Base-by-base conservation (phyloP, 2,329 filamentous ascomycete species). In the Talaromyces sp. region DNA sequence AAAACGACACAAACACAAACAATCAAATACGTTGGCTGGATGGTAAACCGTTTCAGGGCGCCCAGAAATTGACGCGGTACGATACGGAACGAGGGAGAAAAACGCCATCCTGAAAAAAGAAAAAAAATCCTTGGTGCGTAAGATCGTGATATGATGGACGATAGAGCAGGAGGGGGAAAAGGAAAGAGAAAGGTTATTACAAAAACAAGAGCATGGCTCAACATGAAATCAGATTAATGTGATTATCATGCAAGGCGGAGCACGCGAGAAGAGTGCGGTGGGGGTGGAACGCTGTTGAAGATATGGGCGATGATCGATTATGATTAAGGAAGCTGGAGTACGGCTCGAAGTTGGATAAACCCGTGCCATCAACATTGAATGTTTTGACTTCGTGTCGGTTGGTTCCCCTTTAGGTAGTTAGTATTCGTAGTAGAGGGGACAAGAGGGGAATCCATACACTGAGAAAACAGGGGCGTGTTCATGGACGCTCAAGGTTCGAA, bases 391-490 rank as follows among this genome's bases (percentile, higher is more conserved):
- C 85, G 72, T 96, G 93, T 56, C 89, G 85, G 61, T 92, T 93
- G 30, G 92, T 95, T 69, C 95, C 95, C 64, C 92, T 96, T 47
- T 68, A 62, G 9, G 50, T 12, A 42, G 55, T 64, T 51, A 64
- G 40, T 55, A 52, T 9, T 1, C 50, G n/a, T 28, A 47, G 57
- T 27, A 27, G 23, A 27, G 40, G 31, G 47, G 27, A 36, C 14
- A 28, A 23, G 27, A 16, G 9, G 34, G 5, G 4, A 36, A 36
- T 14, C 5, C 89, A 83, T 88, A 93, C 89, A 93, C 87, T 68
- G 92, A 92, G 80, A 99, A 97, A 12, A 99, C 93, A 30, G 95
- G 95, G 59, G 96, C 86, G 76, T 99, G 95, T 76, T 99, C 95
- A 75, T 99, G 95, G 50, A 95, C 93, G 73, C 90, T 95, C 61